Evolutionary conservation across 2,329 filamentous ascomycete genomes (phyloP).

Genomic region (Fusarium circinatum): DNA sequence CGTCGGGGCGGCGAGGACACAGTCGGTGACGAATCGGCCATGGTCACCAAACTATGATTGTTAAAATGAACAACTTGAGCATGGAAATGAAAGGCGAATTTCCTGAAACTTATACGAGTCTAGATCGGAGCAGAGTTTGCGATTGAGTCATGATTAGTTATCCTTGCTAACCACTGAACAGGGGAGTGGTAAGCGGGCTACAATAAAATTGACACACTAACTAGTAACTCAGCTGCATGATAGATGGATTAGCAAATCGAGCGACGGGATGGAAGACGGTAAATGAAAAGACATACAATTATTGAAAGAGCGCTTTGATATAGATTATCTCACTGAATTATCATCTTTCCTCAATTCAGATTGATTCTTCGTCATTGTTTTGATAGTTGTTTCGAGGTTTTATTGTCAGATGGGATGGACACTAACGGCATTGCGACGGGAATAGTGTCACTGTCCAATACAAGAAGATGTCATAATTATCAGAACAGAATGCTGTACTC

Average conservation of each 20-base stretch:
- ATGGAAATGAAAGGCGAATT: background rate
- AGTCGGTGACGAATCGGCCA: background rate
- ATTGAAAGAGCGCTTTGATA: no score
- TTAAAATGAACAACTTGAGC: background rate
- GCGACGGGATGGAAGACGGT: background rate
- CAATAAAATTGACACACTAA: background rate
- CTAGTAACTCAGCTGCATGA: background rate
- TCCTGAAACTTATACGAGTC: background rate
- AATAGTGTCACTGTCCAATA: background rate
- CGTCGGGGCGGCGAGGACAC: background rate
- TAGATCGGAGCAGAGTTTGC: background rate
- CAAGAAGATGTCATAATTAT: background rate
- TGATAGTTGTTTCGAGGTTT: background rate
- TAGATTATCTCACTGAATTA: no score
- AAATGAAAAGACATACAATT: no score
- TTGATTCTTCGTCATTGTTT: background rate
- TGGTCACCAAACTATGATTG: background rate
- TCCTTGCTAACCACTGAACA: background rate
- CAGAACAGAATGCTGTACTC: background rate
- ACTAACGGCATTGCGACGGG: background rate
- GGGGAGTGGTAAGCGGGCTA: background rate
- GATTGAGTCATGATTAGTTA: conserved; percentile 19
- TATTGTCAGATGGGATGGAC: background rate
- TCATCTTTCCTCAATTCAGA: background rate
- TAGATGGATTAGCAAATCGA: background rate